These are phyloP conservation scores for Stromatinia cepivora DNA, from an alignment of 2,329 filamentous ascomycete species.

Conservation along the genomic window DNA sequence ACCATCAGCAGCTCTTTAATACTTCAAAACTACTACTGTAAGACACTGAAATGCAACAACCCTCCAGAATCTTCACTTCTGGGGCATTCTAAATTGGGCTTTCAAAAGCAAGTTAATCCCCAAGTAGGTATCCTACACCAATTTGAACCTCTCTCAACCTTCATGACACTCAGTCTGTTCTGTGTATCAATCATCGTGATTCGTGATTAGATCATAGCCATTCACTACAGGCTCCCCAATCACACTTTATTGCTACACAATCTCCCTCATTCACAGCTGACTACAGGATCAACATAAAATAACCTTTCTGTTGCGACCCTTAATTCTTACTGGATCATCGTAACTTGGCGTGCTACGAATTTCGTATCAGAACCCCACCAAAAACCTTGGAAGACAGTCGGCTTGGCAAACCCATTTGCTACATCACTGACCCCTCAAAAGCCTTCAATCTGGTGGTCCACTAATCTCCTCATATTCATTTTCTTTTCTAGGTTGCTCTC, in stretches of 20 bases:
- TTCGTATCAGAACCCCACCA: conserved; percentile 15
- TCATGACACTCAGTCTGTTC: too few species aligned
- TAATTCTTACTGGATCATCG: conserved; percentile 5
- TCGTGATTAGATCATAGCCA: not conserved
- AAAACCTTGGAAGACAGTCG: not conserved
- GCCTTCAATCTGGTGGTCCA: not conserved
- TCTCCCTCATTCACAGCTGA: not conserved
- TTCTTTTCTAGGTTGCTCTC: not conserved
- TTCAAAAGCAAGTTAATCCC: not conserved
- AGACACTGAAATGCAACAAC: too few species aligned
- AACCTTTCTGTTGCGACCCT: not conserved
- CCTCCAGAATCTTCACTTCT: not conserved
- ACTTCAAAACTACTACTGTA: not conserved
- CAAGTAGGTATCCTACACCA: not conserved
- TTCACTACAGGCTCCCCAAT: not conserved
- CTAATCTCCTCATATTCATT: not conserved
- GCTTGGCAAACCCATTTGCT: conserved; percentile 6
- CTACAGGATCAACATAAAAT: conserved; percentile 6
- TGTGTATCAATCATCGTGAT: not conserved
- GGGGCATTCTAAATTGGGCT: not conserved
- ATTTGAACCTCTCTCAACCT: not conserved
- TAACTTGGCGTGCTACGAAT: conserved; percentile 11
- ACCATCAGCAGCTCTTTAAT: not conserved
- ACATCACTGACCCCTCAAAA: conserved; percentile 11
- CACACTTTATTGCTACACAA: not conserved